Percentiles rank a stretch among this genome's conserved stretches.
These are phyloP conservation scores for Chaetomium sp. DNA, from an alignment of 2,329 filamentous ascomycete species.

Conservation along the genomic window DNA sequence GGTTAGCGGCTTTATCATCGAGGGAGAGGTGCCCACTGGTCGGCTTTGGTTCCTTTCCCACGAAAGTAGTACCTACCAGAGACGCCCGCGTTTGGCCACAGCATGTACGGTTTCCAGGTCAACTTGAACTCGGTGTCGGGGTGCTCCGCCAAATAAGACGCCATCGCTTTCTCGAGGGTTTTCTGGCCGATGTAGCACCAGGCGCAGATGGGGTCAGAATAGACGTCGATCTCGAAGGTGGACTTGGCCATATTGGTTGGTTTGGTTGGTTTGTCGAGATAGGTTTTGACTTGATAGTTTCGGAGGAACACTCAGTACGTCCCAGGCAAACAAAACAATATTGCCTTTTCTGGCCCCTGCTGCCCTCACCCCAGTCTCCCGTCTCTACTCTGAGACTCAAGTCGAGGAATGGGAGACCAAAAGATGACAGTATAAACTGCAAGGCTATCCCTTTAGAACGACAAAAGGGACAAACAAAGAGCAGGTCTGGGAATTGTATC, in stretches of 20 bases:
- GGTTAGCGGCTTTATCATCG: not conserved
- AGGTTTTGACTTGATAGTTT: not conserved
- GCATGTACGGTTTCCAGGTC: conserved; percentile 51
- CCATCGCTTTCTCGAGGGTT: conserved; percentile 50
- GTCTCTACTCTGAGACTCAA: not conserved
- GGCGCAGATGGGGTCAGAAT: conserved; percentile 54
- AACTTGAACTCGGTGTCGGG: conserved; percentile 51
- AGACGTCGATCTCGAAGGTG: conserved; percentile 45
- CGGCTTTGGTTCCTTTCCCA: not conserved
- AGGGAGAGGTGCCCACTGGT: not conserved
- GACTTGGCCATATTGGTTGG: conserved; percentile 19
- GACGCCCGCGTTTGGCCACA: conserved; percentile 43
- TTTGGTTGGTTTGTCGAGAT: not conserved
- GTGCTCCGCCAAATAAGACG: conserved; percentile 43
- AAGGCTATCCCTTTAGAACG: not conserved
- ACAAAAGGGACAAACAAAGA: not conserved
- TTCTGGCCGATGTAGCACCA: conserved; percentile 55
- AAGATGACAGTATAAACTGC: not conserved
- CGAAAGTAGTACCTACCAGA: conserved; percentile 28
- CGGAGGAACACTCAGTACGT: not conserved
- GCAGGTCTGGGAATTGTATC: not conserved
- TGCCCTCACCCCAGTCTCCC: not conserved
- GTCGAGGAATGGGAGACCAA: not conserved
- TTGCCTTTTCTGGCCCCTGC: not conserved
- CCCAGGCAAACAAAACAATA: not conserved